Conservation (phyloP, 108 stramenopile species). For the Cyclotella sp. region DNA sequence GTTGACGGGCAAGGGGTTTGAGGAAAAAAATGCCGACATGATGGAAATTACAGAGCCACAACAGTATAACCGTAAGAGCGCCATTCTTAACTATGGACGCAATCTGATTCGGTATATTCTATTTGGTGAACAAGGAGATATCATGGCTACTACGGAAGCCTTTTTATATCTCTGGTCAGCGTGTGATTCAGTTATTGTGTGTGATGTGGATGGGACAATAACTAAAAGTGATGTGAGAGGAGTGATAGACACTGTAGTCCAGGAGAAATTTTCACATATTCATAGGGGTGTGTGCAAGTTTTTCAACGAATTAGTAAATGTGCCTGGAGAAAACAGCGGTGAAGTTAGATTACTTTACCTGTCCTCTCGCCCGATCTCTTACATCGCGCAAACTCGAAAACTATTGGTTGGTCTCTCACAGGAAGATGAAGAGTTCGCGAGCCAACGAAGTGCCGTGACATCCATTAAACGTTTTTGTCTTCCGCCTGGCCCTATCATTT, state of each 20-base stretch:
- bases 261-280: conserved; percentile 62
- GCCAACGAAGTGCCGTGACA: not conserved
- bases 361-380: conserved; percentile 71
- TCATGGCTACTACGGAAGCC: conserved; percentile 58
- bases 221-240: conserved; percentile 80
- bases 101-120: conserved; percentile 50
- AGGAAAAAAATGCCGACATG: conserved; percentile 1
- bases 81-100: conserved; percentile 37
- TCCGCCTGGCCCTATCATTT: conserved; percentile 78
- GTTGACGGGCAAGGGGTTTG: not conserved
- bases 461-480: conserved; percentile 28
- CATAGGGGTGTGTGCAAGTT: conserved; percentile 76
- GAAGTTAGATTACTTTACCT: conserved; percentile 77
- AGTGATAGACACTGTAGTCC: conserved; percentile 69
- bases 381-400: conserved; percentile 69
- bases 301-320: conserved; percentile 48
- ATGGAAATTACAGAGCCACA: too few species aligned
- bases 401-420: conserved; percentile 52
- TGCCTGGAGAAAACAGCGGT: conserved; percentile 5
- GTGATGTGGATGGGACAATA: conserved; percentile 88
- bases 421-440: not conserved
- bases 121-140: not conserved
- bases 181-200: conserved; percentile 61
- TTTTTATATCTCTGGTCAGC: conserved; percentile 72
- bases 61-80: not conserved